These are phyloP conservation scores for Umbelopsis vinacea DNA, from an alignment of 192 early-diverging fungal genomes.

Conservation along the genomic window DNA sequence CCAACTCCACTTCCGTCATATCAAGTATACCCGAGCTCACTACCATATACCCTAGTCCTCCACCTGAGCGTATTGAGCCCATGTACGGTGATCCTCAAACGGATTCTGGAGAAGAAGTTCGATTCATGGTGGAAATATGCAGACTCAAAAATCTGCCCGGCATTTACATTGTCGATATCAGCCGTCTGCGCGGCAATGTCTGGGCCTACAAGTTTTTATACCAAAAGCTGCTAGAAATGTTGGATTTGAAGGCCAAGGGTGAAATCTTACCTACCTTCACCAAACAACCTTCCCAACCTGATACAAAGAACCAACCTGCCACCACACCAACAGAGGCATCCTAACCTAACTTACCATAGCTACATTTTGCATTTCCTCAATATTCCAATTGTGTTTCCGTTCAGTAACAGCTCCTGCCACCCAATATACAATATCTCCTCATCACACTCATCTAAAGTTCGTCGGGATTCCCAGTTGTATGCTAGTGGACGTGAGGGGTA, in stretches of 20 bases:
- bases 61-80: constrained; percentile 25
- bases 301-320: background rate
- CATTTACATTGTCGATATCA: constrained; percentile 63
- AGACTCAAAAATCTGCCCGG: constrained; percentile 77
- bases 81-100: constrained; percentile 40
- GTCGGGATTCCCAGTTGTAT: no score
- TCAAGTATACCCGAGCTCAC: constrained; percentile 22
- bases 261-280: constrained; percentile 14
- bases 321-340: background rate
- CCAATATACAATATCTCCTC: no score
- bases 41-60: constrained; percentile 7
- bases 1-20: background rate
- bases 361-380: background rate
- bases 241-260: constrained; percentile 33
- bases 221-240: constrained; percentile 45
- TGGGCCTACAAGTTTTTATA: constrained; percentile 70
- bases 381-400: background rate
- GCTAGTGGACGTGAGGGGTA: no score
- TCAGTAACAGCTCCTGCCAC: no score
- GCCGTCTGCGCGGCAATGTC: constrained; percentile 62
- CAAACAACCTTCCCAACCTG: background rate
- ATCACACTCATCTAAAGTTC: no score
- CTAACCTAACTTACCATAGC: background rate
- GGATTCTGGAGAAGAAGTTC: constrained; percentile 68
- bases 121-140: constrained; percentile 77